A percentile compares a stretch with the other conserved stretches of the same genome.
These are phyloP conservation scores for Hyaloperonospora arabidopsidis DNA, from an alignment of 352 stramenopile species.

Conservation along the genomic window DNA sequence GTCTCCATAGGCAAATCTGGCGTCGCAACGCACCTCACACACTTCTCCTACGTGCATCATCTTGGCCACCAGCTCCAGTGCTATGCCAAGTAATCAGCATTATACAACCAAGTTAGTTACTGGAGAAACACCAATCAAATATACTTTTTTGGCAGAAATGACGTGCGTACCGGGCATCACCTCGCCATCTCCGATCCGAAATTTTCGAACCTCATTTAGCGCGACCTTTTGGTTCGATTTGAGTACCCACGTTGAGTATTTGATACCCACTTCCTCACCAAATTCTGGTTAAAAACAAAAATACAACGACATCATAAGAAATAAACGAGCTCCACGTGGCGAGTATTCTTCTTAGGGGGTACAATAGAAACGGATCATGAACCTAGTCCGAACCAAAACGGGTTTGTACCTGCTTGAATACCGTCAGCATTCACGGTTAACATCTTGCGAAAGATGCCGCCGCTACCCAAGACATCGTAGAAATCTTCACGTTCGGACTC, in stretches of 20 bases:
- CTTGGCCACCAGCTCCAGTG: constrained; percentile 68
- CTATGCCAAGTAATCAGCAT: constrained; percentile 16
- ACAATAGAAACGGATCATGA: constrained; percentile 3
- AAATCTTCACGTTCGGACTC: constrained; percentile 51
- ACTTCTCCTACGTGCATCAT: constrained; percentile 71
- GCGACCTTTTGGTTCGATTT: constrained; percentile 35
- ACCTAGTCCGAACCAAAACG: neutral
- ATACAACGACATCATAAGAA: neutral
- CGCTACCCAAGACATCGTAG: constrained; percentile 71
- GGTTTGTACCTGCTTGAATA: constrained; percentile 43
- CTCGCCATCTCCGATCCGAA: constrained; percentile 76
- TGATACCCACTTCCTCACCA: constrained; percentile 69
- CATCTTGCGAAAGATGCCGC: constrained; percentile 71
- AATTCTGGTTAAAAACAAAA: constrained; percentile 67
- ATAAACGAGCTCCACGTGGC: constrained; percentile 8
- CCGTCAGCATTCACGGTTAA: constrained; percentile 46
- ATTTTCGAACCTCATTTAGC: constrained; percentile 49
- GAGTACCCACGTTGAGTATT: constrained; percentile 52
- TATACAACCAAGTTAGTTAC: neutral
- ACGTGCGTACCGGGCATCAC: constrained; percentile 67
- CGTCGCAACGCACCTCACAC: constrained; percentile 65
- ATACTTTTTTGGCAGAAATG: neutral
- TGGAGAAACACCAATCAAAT: too few relatives aligned
- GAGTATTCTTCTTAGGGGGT: constrained; percentile 3
- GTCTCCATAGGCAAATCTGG: constrained; percentile 68